phyloP scores from a whole-genome alignment of 164 flowering plant genomes.

The Stephania cephalantha region DNA sequence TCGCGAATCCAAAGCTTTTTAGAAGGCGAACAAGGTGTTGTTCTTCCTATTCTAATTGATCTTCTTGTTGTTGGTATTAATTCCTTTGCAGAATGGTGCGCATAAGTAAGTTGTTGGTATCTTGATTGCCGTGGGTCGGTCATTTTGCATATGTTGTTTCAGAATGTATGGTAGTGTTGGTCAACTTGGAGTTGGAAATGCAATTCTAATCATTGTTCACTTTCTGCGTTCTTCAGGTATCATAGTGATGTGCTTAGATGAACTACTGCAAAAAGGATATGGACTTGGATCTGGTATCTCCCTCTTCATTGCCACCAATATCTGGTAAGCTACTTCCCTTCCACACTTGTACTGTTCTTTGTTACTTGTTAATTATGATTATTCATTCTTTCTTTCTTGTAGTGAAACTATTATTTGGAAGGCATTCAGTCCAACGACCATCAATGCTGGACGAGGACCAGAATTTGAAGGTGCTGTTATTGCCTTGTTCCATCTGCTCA shows the following conservation, averaged over 20 bases:
- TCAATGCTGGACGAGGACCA: slow-evolving; percentile 15
- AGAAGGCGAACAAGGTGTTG: neutral
- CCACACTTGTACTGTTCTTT: neutral
- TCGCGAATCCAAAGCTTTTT: neutral
- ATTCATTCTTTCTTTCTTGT: neutral
- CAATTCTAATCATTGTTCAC: neutral
- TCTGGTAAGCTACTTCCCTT: slow-evolving; percentile 5
- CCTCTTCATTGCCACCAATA: slow-evolving; percentile 8
- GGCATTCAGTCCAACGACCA: slow-evolving; percentile 10
- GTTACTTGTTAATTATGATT: neutral
- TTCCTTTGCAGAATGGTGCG: slow-evolving; percentile 3
- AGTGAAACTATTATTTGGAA: slow-evolving; percentile 20
- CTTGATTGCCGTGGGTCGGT: slow-evolving; percentile 10
- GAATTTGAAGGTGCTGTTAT: slow-evolving; percentile 19
- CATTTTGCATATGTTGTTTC: slow-evolving; percentile 8
- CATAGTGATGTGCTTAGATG: slow-evolving; percentile 5
- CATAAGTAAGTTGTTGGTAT: slow-evolving; percentile 9
- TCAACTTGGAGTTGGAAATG: slow-evolving; percentile 10
- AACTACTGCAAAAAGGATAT: slow-evolving; percentile 3
- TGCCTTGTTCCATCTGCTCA: slow-evolving; percentile 14
- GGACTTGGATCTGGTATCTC: slow-evolving; percentile 1
- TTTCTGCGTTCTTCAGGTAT: neutral
- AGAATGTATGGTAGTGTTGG: slow-evolving; percentile 3
- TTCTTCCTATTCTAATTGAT: neutral
- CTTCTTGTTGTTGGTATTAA: neutral